Evolutionary conservation across 2,329 filamentous ascomycete species (phyloP).

Genomic region (Exophiala calicioides): DNA sequence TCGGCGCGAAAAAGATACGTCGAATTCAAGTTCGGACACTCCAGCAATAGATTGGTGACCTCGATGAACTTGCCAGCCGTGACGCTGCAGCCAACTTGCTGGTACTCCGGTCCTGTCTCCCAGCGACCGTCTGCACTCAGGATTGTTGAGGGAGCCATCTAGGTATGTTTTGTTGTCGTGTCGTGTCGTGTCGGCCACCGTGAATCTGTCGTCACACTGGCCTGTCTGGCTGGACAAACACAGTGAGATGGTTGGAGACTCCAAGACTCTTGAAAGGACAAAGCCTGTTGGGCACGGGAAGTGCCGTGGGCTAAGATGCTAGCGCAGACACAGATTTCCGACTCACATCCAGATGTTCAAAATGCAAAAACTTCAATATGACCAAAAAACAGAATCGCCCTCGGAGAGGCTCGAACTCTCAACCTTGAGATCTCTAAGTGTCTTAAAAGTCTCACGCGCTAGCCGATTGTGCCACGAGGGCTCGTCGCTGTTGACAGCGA

Average conservation of each 20-base stretch:
- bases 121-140: slow-evolving; percentile 2
- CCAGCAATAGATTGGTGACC: slow-evolving; percentile 50
- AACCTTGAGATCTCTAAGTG: slow-evolving; percentile 28
- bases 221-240: too few species aligned
- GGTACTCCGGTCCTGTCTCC: slow-evolving; percentile 16
- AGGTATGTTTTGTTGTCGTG: neutral
- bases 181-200: too few species aligned
- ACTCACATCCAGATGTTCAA: too few species aligned
- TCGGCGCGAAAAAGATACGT: slow-evolving; percentile 62
- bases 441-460: slow-evolving; percentile 32
- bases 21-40: slow-evolving; percentile 61
- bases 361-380: neutral
- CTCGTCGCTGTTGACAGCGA: neutral
- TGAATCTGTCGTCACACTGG: too few species aligned
- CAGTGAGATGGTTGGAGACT: too few species aligned
- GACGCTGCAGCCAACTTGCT: slow-evolving; percentile 15
- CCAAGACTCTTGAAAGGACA: too few species aligned
- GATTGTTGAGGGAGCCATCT: neutral
- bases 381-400: slow-evolving; percentile 13
- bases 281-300: too few species aligned
- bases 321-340: too few species aligned
- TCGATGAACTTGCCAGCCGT: slow-evolving; percentile 42
- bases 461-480: slow-evolving; percentile 32
- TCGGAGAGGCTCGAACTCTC: slow-evolving; percentile 30
- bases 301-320: too few species aligned